These are phyloP conservation scores for Tulasnella calospora DNA, from an alignment of 768 basidiomycete genomes.

Conservation along the genomic window DNA sequence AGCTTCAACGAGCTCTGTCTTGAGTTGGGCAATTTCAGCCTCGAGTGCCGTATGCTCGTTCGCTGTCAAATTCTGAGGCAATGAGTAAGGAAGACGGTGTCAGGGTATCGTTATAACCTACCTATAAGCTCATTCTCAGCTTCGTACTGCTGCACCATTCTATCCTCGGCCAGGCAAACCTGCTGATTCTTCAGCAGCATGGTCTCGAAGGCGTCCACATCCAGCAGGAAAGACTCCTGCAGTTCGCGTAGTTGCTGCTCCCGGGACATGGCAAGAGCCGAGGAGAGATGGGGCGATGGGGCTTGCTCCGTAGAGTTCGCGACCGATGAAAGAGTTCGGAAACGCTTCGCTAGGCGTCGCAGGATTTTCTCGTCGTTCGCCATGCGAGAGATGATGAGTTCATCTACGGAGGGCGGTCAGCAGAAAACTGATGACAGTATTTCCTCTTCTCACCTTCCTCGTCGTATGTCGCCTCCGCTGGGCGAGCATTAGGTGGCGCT, in stretches of 20 bases:
- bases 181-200: conserved; percentile 70
- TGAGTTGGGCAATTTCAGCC: conserved; percentile 72
- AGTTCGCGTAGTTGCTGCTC: conserved; percentile 53
- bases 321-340: conserved; percentile 45
- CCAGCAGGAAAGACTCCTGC: conserved; percentile 70
- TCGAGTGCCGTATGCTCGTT: conserved; percentile 63
- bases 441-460: conserved; percentile 32
- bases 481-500: not conserved
- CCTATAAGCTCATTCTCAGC: conserved; percentile 67
- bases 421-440: conserved; percentile 16
- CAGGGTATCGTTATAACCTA: conserved; percentile 34
- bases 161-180: conserved; percentile 79
- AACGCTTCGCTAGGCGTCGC: conserved; percentile 73
- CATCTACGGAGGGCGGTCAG: conserved; percentile 46
- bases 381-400: conserved; percentile 73
- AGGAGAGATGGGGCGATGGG: conserved; percentile 30
- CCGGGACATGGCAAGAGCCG: conserved; percentile 34
- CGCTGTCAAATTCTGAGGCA: conserved; percentile 43
- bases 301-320: conserved; percentile 44
- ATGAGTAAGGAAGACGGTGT: not conserved
- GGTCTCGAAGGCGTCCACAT: conserved; percentile 70
- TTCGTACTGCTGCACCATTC: conserved; percentile 82
- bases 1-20: conserved; percentile 68
- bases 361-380: conserved; percentile 77
- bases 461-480: conserved; percentile 20